Evolutionary conservation across 306 rosid species (phyloP).

Genomic region (Hippophae rhamnoides): DNA sequence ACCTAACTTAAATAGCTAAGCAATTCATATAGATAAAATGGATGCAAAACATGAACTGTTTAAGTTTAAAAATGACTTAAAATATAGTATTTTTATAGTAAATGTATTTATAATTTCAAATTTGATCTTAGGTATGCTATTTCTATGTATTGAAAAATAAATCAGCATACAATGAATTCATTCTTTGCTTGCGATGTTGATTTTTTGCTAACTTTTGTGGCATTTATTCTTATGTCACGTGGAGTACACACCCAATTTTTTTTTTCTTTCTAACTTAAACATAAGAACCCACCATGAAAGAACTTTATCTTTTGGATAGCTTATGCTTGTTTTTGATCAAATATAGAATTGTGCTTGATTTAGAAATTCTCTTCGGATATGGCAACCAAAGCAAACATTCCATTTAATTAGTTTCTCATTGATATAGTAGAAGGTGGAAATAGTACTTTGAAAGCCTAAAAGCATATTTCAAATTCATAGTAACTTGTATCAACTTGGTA

Average conservation of each 20-base stretch:
- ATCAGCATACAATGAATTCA: conserved; percentile 23
- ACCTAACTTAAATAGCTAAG: conserved; percentile 20
- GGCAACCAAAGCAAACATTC: conserved; percentile 21
- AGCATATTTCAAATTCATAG: too few species aligned
- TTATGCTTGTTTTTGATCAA: conserved; percentile 23
- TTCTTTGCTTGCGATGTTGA: conserved; percentile 30
- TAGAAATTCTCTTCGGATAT: conserved; percentile 16
- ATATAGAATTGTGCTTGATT: conserved; percentile 12
- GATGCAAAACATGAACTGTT: too few species aligned
- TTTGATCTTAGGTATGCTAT: too few species aligned
- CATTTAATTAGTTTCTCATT: too few species aligned
- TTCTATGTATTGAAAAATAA: too few species aligned
- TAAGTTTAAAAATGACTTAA: too few species aligned
- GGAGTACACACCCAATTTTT: conserved; percentile 44
- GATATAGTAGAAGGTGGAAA: too few species aligned
- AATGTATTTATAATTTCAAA: too few species aligned
- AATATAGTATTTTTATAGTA: too few species aligned
- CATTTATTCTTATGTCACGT: conserved; percentile 35
- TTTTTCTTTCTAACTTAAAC: conserved; percentile 31
- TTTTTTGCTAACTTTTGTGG: conserved; percentile 31
- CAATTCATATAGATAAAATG: conserved; percentile 27
- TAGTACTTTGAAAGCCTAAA: too few species aligned
- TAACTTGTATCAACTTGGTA: too few species aligned
- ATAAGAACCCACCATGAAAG: conserved; percentile 18
- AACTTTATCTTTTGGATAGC: conserved; percentile 23